Conservation (phyloP, 441 rosid species). For the Pelargonium myrrhifolium region DNA sequence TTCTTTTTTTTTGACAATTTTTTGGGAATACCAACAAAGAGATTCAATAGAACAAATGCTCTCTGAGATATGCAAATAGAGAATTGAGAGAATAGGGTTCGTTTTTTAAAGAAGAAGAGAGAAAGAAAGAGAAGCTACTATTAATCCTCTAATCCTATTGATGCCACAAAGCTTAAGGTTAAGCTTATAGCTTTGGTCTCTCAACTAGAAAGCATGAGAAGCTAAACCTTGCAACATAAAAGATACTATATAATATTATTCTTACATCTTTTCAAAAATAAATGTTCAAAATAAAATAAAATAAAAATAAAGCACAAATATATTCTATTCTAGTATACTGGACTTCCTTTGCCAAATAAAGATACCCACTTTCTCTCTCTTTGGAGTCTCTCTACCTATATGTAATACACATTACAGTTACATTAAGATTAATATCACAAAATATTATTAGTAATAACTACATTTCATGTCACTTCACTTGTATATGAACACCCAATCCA, state of each 20-base stretch:
- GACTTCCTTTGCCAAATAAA: conserved; percentile 24
- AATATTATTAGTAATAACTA: neutral
- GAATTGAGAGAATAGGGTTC: conserved; percentile 58
- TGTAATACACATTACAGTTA: neutral
- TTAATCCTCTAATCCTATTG: neutral
- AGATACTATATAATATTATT: conserved; percentile 15
- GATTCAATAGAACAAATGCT: conserved; percentile 79
- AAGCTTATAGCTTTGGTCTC: conserved; percentile 3
- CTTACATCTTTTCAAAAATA: neutral
- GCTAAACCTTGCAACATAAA: conserved; percentile 15
- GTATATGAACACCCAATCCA: no score
- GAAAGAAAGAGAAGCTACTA: conserved; percentile 14
- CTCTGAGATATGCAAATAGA: conserved; percentile 49
- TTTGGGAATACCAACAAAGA: conserved; percentile 22
- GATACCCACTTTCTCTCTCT: conserved; percentile 17
- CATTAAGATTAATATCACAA: neutral
- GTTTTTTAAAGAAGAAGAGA: conserved; percentile 44
- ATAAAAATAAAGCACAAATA: conserved; percentile 13
- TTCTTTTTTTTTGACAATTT: conserved; percentile 38
- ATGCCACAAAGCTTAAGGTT: neutral
- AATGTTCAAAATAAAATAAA: neutral
- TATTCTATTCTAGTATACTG: conserved; percentile 18
- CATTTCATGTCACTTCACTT: neutral
- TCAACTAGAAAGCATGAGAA: conserved; percentile 14
- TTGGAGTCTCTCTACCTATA: neutral